Base-by-base conservation (phyloP, 257 asterid species). In the Nicotiana undulata region DNA sequence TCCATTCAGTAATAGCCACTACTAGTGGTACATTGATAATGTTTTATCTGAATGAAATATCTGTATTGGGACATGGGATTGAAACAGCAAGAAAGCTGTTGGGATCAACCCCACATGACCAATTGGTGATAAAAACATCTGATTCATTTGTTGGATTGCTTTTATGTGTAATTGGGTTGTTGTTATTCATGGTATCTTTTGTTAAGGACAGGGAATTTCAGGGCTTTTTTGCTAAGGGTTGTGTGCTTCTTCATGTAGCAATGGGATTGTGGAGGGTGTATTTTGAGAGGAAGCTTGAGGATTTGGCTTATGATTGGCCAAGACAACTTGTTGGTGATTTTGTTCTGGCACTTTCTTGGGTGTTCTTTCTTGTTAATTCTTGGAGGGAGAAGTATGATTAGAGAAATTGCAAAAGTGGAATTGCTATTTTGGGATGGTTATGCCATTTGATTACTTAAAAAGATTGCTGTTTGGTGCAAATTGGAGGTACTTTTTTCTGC, bases 381-480 rank as follows among this genome's bases (percentile, higher is more conserved):
- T 90, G 96, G 94, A 90, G 92, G 85, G 97, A 92, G 53, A 91
- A 91, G 85, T 91, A 91, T 80, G 96, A 89, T 82, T 92, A 82
- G 81, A 40, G 8, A 8, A 12, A 31, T 12, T 44, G 16, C 22
- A 22, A 15, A 20, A 56, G 40, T 40, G 56, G 7, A 29, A 16
- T 53, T 53, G 59, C 7, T 53, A 53, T 3, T 10, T 55, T 55
- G 61, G 10, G 61, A 55, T 15, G 58, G 58, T 15, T 52, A 52
- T 13, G n/a, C 18, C 16, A 15, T 13, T 52, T 52, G 58, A 15
- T 52, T 52, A 52, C 28, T n/a, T 22, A 10, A 22, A 59, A 9
- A 22, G 65, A 22, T 59, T 24, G 1, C 9, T 61, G 34, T 24
- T 61, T 61, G 66, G 9, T 63, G 70, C 40, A 63, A 13, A 63